Base-by-base conservation (phyloP, 108 stramenopile genomes). In the Cyclostephanos tholiformis region DNA sequence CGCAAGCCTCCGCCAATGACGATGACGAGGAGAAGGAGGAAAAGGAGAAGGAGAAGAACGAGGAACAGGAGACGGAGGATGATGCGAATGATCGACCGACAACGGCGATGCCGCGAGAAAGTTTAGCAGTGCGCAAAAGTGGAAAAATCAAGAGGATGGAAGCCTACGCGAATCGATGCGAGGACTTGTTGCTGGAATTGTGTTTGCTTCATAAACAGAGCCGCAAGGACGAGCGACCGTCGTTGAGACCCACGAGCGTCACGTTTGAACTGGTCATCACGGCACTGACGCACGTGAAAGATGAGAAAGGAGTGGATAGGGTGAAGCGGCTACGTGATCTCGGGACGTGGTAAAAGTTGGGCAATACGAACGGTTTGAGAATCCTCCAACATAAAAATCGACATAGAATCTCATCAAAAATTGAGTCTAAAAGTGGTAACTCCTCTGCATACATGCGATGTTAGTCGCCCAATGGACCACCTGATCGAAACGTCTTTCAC, bases 171-270 rank as follows among this genome's bases (percentile, higher is more conserved):
- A 67, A 49, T 8, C 55, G 78, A 27, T 79, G 78, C 55, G 78
- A 79, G 60, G 78, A 79, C 30, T 23, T 79, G 35, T 66, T 79
- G 53, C 71, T 68, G 39, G 65, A 72, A 38, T 53, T 79, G 44
- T 72, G 65, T 46, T 38, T 79, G 58, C 46, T 79, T 43, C 57
- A 72, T 63, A 53, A 61, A 16, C 44, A 46, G 22, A 56, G 36
- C 26, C 32, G 57, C 48, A 71, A 43, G 20, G 63, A 67, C 63
- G 78, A 79, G 41, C 60, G 71, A 38, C 44, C 14, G 44, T 72
- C 78, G 10, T 35, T 79, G 38, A 79, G 68, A 52, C 78, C 78
- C n/a, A 79, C 71, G 19, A 29, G 19, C 25, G 78, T 79, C 11
- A 72, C 78, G 6, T 79, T 71, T 35, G 78, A 79, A 10, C 72